Base-by-base conservation (phyloP, 495 filamentous ascomycete genomes). In the Podospora fimiseda region DNA sequence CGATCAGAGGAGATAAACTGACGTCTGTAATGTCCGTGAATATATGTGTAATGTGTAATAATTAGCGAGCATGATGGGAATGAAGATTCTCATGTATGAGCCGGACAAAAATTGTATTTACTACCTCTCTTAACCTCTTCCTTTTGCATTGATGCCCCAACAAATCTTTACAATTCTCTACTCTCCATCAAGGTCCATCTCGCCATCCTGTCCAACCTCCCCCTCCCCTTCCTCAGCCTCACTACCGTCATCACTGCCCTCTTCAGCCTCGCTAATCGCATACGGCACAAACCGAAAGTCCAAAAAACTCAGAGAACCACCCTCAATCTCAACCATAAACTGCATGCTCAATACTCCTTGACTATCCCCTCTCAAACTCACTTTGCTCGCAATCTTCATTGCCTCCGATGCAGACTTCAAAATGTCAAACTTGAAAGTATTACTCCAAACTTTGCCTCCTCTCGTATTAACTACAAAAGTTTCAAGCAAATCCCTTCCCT, bases 341-440 rank as follows among this genome's bases (percentile, higher is more conserved):
- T 98, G 93, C 62, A 97, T 72, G 67, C 89, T 96, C 55, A 98
- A 68, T 14, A 97, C 91, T 0, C 93, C 93, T 66, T 90, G 85
- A 9, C 78, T 74, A 72, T 98, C 93, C 5, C 87, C 83, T 5
- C 93, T 76, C 52, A 98, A 80, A 63, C 90, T 95, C 20, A 96
- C 92, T 67, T 96, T 98, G 50, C 78, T 88, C 19, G 93, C 90
- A 41, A 89, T 80, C 24, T 81, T 82, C 94, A 98, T 96, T 2
- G 93, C 93, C 36, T 89, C 81, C 30, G 77, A 77, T 1, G 92
- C 90, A 40, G 86, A 82, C 61, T 87, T 88, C 56, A 98, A 72
- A n/a, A 92, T 76, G 2, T 80, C 75, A 68, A 96, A 96, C 44
- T 88, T 87, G 71, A 92, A 98, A 19, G 71, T 75, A 71, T 83